Percentiles rank a stretch among this genome's conserved stretches.
These are phyloP conservation scores for Fusarium siculi DNA, from an alignment of 2,329 filamentous ascomycete species.

Conservation along the genomic window DNA sequence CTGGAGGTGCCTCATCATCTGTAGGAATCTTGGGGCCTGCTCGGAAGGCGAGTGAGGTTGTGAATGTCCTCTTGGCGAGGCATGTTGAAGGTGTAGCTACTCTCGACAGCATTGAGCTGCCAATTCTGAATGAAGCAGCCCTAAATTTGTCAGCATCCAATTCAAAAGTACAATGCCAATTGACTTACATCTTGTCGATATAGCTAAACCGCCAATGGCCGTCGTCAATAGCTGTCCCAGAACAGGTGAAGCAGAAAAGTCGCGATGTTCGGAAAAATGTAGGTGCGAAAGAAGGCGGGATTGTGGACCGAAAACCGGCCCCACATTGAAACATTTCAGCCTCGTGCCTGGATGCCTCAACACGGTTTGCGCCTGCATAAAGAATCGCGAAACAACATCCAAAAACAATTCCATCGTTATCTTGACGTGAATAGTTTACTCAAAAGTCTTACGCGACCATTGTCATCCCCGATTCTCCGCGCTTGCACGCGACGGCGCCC, in stretches of 20 bases:
- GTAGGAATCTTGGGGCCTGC: slow-evolving; percentile 25
- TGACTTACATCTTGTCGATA: slow-evolving; percentile 37
- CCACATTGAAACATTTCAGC: slow-evolving; percentile 44
- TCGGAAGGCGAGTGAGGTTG: slow-evolving; percentile 47
- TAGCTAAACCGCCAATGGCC: slow-evolving; percentile 31
- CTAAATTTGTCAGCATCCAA: slow-evolving; percentile 32
- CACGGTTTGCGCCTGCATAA: slow-evolving; percentile 30
- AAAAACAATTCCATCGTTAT: slow-evolving; percentile 1
- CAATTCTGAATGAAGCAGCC: slow-evolving; percentile 42
- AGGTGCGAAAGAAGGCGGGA: slow-evolving; percentile 41
- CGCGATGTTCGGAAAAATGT: slow-evolving; percentile 46
- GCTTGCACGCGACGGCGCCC: slow-evolving; percentile 26
- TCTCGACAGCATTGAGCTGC: slow-evolving; percentile 48
- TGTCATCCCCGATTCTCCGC: neutral
- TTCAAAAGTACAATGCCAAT: fast-evolving
- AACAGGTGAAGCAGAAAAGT: slow-evolving; percentile 40
- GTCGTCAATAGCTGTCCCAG: slow-evolving; percentile 27
- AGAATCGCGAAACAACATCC: slow-evolving; percentile 5
- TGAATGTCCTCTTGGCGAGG: slow-evolving; percentile 45
- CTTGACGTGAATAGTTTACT: neutral
- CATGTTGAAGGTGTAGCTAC: slow-evolving; percentile 37
- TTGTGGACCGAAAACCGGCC: slow-evolving; percentile 26
- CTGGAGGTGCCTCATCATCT: slow-evolving; percentile 4
- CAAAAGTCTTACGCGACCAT: neutral
- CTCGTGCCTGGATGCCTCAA: slow-evolving; percentile 39